phyloP scores from a whole-genome alignment of 768 basidiomycete species.

The Naganishia friedmannii region DNA sequence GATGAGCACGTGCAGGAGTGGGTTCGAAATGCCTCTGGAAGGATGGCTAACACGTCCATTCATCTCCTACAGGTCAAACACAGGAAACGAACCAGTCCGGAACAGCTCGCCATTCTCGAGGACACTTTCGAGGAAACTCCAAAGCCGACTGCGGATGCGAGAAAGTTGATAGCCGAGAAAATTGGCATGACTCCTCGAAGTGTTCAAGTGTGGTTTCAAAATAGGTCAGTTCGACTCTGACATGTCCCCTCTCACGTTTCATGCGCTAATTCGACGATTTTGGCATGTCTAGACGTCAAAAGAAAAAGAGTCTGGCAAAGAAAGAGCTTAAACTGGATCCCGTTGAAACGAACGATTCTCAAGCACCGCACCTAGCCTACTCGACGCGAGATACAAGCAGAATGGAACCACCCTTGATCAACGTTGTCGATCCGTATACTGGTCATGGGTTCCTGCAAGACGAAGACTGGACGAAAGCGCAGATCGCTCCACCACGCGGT shows the following conservation, averaged over 20 bases:
- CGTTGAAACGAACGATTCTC: background rate
- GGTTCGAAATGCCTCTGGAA: background rate
- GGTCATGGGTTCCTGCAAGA: background rate
- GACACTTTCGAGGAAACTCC: conserved; percentile 79
- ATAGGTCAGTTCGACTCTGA: conserved; percentile 39
- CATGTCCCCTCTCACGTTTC: background rate
- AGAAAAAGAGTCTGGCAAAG: conserved; percentile 24
- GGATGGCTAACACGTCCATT: background rate
- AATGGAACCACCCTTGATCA: background rate
- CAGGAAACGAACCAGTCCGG: conserved; percentile 78
- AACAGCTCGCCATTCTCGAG: conserved; percentile 87
- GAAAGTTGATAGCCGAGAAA: conserved; percentile 75
- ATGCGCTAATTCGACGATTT: background rate
- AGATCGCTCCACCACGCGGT: background rate
- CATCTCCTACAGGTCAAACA: conserved; percentile 74
- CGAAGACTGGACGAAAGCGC: background rate
- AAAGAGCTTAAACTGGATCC: conserved; percentile 14
- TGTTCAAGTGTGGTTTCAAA: conserved; percentile 74
- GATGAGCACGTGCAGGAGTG: too few relatives aligned
- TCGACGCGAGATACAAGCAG: background rate
- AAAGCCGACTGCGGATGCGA: conserved; percentile 73
- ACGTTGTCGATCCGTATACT: background rate
- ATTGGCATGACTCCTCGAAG: conserved; percentile 89
- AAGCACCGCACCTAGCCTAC: background rate
- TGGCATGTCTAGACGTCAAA: conserved; percentile 25